Evolutionary conservation across 2,329 filamentous ascomycete species (phyloP).

Genomic region (Colletotrichum eleusines): DNA sequence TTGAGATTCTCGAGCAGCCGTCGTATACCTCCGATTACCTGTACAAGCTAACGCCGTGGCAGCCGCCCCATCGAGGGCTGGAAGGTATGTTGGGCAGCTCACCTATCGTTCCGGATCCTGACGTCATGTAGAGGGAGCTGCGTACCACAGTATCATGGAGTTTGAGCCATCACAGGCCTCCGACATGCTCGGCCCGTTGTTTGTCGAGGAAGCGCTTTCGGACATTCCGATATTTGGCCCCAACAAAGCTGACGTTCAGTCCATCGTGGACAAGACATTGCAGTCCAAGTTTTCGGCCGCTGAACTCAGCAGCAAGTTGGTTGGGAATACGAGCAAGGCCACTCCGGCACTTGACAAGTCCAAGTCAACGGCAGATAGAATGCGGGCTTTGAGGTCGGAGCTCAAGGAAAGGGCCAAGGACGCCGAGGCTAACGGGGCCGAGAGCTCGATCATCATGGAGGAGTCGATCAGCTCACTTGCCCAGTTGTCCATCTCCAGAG

Average conservation of each 20-base stretch:
- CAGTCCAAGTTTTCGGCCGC: constrained; percentile 35
- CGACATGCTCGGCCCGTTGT: constrained; percentile 66
- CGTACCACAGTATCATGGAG: constrained; percentile 68
- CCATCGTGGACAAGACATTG: constrained; percentile 47
- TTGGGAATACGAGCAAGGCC: constrained; percentile 11
- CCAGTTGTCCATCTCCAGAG: constrained; percentile 53
- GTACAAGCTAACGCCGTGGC: constrained; percentile 72
- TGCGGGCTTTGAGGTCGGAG: constrained; percentile 58
- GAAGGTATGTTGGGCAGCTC: constrained; percentile 58
- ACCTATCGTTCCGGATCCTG: constrained; percentile 42
- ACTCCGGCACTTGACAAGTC: constrained; percentile 58
- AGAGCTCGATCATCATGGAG: constrained; percentile 32
- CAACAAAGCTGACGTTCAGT: constrained; percentile 57
- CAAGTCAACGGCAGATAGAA: constrained; percentile 61
- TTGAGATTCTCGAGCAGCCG: constrained; percentile 73
- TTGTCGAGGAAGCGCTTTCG: constrained; percentile 65
- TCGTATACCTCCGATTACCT: constrained; percentile 69
- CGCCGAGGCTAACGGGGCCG: constrained; percentile 44
- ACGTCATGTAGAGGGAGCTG: constrained; percentile 57
- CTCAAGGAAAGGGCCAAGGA: constrained; percentile 37
- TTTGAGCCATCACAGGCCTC: constrained; percentile 68
- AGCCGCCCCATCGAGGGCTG: constrained; percentile 67
- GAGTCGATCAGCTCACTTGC: constrained; percentile 50
- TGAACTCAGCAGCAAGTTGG: constrained; percentile 25
- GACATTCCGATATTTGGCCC: constrained; percentile 69